phyloP scores from a whole-genome alignment of 495 filamentous ascomycete species.

The Polyplosphaeria fusca region DNA sequence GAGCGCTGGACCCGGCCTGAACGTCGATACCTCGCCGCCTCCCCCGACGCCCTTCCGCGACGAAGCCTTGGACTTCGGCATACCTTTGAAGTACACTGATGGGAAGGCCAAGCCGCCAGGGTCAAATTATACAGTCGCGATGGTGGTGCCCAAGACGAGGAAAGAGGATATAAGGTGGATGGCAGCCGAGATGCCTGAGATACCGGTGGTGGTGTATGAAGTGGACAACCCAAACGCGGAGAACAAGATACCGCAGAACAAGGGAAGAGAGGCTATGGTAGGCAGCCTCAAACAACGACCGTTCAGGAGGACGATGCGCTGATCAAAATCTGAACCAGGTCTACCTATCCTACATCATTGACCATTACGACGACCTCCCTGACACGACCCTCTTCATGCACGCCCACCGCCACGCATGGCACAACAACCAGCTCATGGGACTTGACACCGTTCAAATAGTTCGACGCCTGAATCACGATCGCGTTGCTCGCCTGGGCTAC shows the following conservation, averaged over 20 bases:
- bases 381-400: constrained; percentile 34
- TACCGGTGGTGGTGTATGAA: constrained; percentile 28
- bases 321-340: constrained; percentile 5
- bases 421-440: constrained; percentile 48
- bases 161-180: constrained; percentile 34
- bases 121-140: constrained; percentile 23
- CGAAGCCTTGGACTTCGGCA: constrained; percentile 32
- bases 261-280: constrained; percentile 36
- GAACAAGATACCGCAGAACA: constrained; percentile 32
- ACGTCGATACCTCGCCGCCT: constrained; percentile 1
- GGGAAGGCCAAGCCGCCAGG: constrained; percentile 22
- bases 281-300: too few relatives aligned
- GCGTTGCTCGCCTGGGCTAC: constrained; percentile 57
- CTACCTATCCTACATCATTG: constrained; percentile 34
- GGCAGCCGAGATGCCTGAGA: constrained; percentile 22
- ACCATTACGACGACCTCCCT: constrained; percentile 33
- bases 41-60: background rate
- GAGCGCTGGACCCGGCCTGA: background rate
- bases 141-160: constrained; percentile 28
- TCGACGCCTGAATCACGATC: constrained; percentile 50
- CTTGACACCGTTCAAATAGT: constrained; percentile 54
- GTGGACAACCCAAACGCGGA: constrained; percentile 31
- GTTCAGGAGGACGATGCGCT: background rate
- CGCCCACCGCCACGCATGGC: constrained; percentile 34
- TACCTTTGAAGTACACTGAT: constrained; percentile 19